A percentile compares a stretch with the other conserved stretches of the same genome.
These are phyloP conservation scores for Neocatenulostroma microsporum DNA, from an alignment of 2,329 filamentous ascomycete species.

Conservation along the genomic window DNA sequence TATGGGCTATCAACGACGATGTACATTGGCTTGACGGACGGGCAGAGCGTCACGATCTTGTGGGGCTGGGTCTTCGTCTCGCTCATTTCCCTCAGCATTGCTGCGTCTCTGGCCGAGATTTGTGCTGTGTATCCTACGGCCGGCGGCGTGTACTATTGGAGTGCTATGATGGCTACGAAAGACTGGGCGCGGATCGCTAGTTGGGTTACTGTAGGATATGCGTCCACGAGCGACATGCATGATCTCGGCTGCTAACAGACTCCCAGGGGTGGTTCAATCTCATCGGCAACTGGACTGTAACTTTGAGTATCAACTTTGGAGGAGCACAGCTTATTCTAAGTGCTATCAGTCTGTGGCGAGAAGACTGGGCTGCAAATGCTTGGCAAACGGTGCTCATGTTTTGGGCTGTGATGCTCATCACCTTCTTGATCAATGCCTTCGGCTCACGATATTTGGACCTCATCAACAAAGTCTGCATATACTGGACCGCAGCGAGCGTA, in stretches of 20 bases:
- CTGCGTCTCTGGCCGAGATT: constrained; percentile 60
- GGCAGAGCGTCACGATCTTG: constrained; percentile 60
- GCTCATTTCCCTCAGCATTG: constrained; percentile 55
- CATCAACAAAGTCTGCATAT: constrained; percentile 66
- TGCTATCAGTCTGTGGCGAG: constrained; percentile 62
- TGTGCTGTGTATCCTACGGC: constrained; percentile 62
- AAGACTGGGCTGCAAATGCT: constrained; percentile 57
- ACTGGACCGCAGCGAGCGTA: constrained; percentile 60
- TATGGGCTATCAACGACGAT: constrained; percentile 62
- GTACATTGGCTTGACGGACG: constrained; percentile 60
- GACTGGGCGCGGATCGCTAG: constrained; percentile 60
- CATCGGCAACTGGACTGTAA: constrained; percentile 66
- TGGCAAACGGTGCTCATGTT: constrained; percentile 67
- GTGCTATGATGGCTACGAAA: constrained; percentile 58
- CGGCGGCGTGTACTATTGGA: constrained; percentile 63
- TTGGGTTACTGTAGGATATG: constrained; percentile 59
- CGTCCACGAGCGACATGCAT: neutral
- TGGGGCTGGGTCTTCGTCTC: constrained; percentile 64
- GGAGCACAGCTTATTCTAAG: constrained; percentile 63
- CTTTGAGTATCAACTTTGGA: constrained; percentile 58
- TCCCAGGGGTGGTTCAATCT: constrained; percentile 52
- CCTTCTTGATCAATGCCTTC: constrained; percentile 59
- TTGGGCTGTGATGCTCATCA: constrained; percentile 62
- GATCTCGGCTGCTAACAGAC: constrained; percentile 35
- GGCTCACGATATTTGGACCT: constrained; percentile 55